phyloP scores from a whole-genome alignment of 768 basidiomycete species.

The Mycena chlorophos region DNA sequence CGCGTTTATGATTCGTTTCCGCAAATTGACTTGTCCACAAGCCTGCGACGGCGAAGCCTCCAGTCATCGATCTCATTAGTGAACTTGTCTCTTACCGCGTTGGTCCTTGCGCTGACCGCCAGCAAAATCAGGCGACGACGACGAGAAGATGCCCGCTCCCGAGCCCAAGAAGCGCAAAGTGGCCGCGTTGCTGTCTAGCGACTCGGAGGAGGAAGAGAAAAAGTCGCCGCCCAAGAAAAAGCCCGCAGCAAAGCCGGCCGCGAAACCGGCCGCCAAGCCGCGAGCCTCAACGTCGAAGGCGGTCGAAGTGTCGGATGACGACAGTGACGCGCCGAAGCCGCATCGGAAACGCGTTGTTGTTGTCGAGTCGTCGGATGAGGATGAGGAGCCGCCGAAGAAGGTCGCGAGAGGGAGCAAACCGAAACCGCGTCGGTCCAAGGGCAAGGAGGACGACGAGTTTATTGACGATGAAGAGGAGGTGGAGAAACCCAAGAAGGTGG shows the following conservation, averaged over 20 bases:
- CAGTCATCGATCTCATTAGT: conserved; percentile 32
- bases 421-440: conserved; percentile 12
- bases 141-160: conserved; percentile 22
- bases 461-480: conserved; percentile 4
- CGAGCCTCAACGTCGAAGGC: not conserved
- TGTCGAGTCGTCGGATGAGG: conserved; percentile 21
- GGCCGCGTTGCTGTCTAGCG: conserved; percentile 35
- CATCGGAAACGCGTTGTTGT: not conserved
- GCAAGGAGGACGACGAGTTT: conserved; percentile 7
- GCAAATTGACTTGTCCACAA: not conserved
- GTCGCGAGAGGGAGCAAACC: conserved; percentile 3
- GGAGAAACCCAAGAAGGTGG: conserved; percentile 23
- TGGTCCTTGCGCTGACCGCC: not conserved
- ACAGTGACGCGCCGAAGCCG: not conserved
- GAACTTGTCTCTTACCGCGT: conserved; percentile 6
- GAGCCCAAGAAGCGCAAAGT: conserved; percentile 34
- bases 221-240: conserved; percentile 29
- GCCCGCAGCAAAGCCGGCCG: conserved; percentile 5
- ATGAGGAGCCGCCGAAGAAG: conserved; percentile 7
- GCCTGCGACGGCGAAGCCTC: conserved; percentile 7
- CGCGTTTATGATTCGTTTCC: not conserved
- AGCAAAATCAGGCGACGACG: conserved; percentile 24
- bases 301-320: not conserved
- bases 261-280: conserved; percentile 8
- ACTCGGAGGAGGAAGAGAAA: conserved; percentile 44